Conservation (phyloP, 441 rosid species). For the Eruca vesicaria region DNA sequence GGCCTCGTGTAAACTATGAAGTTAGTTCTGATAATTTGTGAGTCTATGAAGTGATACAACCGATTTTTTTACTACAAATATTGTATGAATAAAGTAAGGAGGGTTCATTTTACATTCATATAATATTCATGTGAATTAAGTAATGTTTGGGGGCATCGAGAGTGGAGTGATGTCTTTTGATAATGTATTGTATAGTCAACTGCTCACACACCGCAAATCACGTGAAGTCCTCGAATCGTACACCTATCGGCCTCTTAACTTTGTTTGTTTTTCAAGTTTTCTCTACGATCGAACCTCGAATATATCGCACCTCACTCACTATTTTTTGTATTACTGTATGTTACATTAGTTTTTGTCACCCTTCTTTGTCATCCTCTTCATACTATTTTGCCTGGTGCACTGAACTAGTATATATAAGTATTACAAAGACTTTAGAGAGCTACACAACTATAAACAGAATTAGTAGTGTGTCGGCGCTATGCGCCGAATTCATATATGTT, state of each 20-base stretch:
- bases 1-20: not conserved
- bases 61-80: no score
- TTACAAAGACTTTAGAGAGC: not conserved
- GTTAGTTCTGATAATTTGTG: not conserved
- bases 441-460: not conserved
- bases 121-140: not conserved
- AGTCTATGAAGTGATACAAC: no score
- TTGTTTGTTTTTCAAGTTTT: conserved; percentile 42
- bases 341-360: not conserved
- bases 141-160: conserved; percentile 29
- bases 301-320: conserved; percentile 13
- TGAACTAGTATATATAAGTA: not conserved
- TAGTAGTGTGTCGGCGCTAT: no score
- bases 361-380: not conserved
- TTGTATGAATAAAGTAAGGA: not conserved
- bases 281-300: conserved; percentile 29
- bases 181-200: conserved; percentile 35
- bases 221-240: conserved; percentile 36
- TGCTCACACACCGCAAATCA: conserved; percentile 38
- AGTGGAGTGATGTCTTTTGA: conserved; percentile 24
- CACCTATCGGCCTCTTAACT: conserved; percentile 32
- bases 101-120: not conserved
- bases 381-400: not conserved
- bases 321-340: not conserved
- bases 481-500: no score